Evolutionary conservation across 2,329 filamentous ascomycete species (phyloP).

Genomic region (Claviceps fusiformis): DNA sequence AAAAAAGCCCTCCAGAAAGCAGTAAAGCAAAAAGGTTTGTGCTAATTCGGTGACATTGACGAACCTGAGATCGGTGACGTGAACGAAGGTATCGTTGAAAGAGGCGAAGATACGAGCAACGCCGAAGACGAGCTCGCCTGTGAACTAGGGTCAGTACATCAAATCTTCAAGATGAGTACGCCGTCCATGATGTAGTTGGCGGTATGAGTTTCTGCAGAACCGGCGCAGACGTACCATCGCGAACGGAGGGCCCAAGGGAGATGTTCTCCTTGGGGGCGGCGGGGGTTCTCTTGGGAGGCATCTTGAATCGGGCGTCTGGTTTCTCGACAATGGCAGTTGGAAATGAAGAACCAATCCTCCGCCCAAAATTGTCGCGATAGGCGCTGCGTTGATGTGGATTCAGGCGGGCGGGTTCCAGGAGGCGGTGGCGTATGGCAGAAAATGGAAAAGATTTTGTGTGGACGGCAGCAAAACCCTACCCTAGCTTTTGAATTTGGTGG

Average conservation of each 20-base stretch:
- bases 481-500: slow-evolving; percentile 10
- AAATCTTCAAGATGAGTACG: not conserved
- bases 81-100: slow-evolving; percentile 89
- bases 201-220: not conserved
- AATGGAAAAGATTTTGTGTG: slow-evolving; percentile 12
- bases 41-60: slow-evolving; percentile 20
- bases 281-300: slow-evolving; percentile 88
- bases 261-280: slow-evolving; percentile 90
- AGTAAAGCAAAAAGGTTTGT: not conserved
- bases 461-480: slow-evolving; percentile 19
- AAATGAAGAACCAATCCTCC: slow-evolving; percentile 15
- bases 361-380: slow-evolving; percentile 13
- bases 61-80: slow-evolving; percentile 97
- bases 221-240: slow-evolving; percentile 56
- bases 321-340: slow-evolving; percentile 22
- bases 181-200: not conserved
- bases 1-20: not conserved
- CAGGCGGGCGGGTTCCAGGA: slow-evolving; percentile 8
- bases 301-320: slow-evolving; percentile 40
- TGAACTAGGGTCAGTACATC: slow-evolving; percentile 9
- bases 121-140: slow-evolving; percentile 94
- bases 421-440: slow-evolving; percentile 28
- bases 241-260: slow-evolving; percentile 90
- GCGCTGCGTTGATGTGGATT: slow-evolving; percentile 13
- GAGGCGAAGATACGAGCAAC: slow-evolving; percentile 94